Percentiles rank a stretch among this genome's conserved stretches.
phyloP scores from a whole-genome alignment of 2,329 filamentous ascomycete species.

The Colletotrichum sp. region DNA sequence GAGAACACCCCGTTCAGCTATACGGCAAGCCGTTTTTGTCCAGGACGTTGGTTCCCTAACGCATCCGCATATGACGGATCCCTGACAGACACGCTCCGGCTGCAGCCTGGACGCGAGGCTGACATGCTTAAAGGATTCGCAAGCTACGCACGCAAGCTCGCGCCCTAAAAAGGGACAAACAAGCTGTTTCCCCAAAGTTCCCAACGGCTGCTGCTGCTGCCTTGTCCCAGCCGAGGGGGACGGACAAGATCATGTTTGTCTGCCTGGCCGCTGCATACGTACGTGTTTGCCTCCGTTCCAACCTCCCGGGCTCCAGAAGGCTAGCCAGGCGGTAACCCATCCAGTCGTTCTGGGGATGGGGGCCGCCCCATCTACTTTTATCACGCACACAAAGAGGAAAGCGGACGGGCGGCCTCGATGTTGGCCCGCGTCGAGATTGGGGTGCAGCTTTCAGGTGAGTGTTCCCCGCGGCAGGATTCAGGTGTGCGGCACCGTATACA shows the following conservation, averaged over 20 bases:
- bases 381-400: background rate
- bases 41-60: background rate
- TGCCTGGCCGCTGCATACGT: background rate
- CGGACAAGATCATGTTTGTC: background rate
- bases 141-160: background rate
- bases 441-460: conserved; percentile 2
- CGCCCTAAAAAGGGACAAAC: rapidly evolving
- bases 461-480: background rate
- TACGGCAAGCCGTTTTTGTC: background rate
- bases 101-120: background rate
- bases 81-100: background rate
- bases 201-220: background rate
- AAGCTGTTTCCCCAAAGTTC: background rate
- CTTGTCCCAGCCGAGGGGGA: background rate
- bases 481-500: background rate
- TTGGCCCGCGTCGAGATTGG: background rate
- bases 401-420: background rate
- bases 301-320: background rate
- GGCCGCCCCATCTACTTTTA: background rate
- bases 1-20: background rate
- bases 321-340: background rate
- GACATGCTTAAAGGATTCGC: background rate
- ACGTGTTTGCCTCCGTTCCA: background rate
- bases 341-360: background rate
- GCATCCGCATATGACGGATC: rapidly evolving